A percentile compares a stretch with the other conserved stretches of the same genome.
These are phyloP conservation scores for Trichophyton equinum DNA, from an alignment of 2,329 filamentous ascomycete species.

Conservation along the genomic window DNA sequence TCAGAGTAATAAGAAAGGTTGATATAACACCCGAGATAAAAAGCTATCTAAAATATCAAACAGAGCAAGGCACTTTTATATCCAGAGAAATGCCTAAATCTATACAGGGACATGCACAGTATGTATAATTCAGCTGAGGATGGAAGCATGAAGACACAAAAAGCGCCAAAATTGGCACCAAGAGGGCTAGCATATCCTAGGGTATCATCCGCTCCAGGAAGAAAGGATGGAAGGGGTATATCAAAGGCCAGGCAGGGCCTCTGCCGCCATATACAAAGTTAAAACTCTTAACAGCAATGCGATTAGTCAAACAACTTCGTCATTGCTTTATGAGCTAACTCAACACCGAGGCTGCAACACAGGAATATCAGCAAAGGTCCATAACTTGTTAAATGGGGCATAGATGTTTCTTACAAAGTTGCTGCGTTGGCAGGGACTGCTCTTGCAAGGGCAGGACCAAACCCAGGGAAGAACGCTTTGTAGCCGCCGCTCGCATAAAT, in stretches of 20 bases:
- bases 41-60: background rate
- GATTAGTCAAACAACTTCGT: slow-evolving; percentile 33
- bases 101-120: background rate
- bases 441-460: slow-evolving; percentile 80
- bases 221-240: background rate
- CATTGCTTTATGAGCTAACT: slow-evolving; percentile 40
- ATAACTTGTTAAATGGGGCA: background rate
- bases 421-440: slow-evolving; percentile 94
- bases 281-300: background rate
- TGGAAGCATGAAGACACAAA: background rate
- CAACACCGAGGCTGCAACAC: slow-evolving; percentile 32
- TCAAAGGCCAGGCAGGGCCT: background rate
- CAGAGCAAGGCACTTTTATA: background rate
- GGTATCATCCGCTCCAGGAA: background rate
- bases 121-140: background rate
- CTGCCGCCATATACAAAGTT: background rate
- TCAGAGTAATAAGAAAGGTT: background rate
- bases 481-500: slow-evolving; percentile 74
- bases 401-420: slow-evolving; percentile 50
- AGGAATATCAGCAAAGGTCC: background rate
- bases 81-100: background rate
- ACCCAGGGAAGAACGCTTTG: slow-evolving; percentile 93
- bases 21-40: background rate
- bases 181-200: background rate
- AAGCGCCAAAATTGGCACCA: background rate